A percentile compares a stretch with the other conserved stretches of the same genome.
These are phyloP conservation scores for Pleurotus cornucopiae DNA, from an alignment of 768 basidiomycete species.

Conservation along the genomic window DNA sequence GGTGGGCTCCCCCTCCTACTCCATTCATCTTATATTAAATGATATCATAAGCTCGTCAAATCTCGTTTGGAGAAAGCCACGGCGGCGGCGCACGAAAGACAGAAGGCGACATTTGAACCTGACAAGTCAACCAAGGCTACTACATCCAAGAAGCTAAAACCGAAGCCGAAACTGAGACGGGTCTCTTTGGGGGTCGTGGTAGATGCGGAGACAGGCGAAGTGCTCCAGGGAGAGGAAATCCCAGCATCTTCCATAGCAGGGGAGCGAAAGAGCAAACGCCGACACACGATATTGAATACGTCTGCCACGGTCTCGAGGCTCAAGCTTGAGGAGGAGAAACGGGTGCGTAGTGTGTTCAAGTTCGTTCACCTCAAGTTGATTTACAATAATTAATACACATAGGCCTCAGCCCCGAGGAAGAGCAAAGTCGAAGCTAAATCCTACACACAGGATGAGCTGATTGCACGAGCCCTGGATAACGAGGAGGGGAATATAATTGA, in stretches of 20 bases:
- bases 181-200: slow-evolving; percentile 53
- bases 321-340: slow-evolving; percentile 60
- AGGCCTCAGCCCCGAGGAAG: slow-evolving; percentile 66
- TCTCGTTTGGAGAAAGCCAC: slow-evolving; percentile 58
- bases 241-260: slow-evolving; percentile 27
- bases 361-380: not conserved
- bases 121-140: slow-evolving; percentile 27
- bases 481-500: slow-evolving; percentile 82
- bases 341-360: slow-evolving; percentile 30
- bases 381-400: not conserved
- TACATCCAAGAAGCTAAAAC: slow-evolving; percentile 20
- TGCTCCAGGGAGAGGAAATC: slow-evolving; percentile 31
- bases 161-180: slow-evolving; percentile 30
- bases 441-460: slow-evolving; percentile 79
- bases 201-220: slow-evolving; percentile 59
- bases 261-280: slow-evolving; percentile 58
- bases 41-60: slow-evolving; percentile 26
- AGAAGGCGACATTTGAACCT: slow-evolving; percentile 67
- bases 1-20: slow-evolving; percentile 24
- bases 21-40: not conserved
- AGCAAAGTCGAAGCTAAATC: slow-evolving; percentile 44
- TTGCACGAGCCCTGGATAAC: slow-evolving; percentile 77
- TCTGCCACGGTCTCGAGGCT: slow-evolving; percentile 62
- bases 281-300: slow-evolving; percentile 68
- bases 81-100: slow-evolving; percentile 61